These are phyloP conservation scores for Aureoboletus auriporus DNA, from an alignment of 768 basidiomycete genomes.

Conservation along the genomic window DNA sequence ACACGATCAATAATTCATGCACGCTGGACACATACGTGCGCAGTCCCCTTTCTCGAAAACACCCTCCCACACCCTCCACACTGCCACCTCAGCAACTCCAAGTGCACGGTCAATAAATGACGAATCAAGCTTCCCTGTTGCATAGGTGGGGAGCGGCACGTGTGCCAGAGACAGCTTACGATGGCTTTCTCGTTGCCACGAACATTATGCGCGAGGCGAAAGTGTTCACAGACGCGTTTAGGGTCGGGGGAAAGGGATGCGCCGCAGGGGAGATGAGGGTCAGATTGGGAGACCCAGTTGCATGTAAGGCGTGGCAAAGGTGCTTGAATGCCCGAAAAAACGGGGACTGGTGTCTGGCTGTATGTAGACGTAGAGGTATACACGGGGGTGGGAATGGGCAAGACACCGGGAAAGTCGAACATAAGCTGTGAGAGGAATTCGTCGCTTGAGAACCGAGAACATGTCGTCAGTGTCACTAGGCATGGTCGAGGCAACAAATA, in stretches of 20 bases:
- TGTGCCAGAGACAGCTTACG: constrained; percentile 8
- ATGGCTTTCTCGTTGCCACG: constrained; percentile 16
- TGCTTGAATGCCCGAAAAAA: neutral
- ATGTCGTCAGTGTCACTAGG: neutral
- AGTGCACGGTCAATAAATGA: constrained; percentile 15
- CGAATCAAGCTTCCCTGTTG: constrained; percentile 16
- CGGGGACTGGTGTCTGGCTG: neutral
- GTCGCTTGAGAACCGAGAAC: constrained; percentile 5
- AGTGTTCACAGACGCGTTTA: constrained; percentile 4
- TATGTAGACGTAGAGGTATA: neutral
- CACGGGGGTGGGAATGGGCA: neutral
- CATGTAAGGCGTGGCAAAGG: constrained; percentile 1
- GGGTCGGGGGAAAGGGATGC: constrained; percentile 1
- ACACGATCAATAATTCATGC: neutral
- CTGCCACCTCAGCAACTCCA: constrained; percentile 13
- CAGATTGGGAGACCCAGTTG: constrained; percentile 4
- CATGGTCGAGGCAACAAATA: too few relatives aligned
- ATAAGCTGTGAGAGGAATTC: constrained; percentile 14
- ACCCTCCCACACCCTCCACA: constrained; percentile 9
- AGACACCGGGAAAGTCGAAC: neutral
- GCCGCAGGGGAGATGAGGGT: constrained; percentile 4
- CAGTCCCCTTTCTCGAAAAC: constrained; percentile 18
- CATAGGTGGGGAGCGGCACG: constrained; percentile 14
- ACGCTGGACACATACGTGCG: constrained; percentile 7
- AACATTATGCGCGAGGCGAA: constrained; percentile 12